phyloP scores from a whole-genome alignment of 2,329 filamentous ascomycete species.

The Aspergillus udagawae region DNA sequence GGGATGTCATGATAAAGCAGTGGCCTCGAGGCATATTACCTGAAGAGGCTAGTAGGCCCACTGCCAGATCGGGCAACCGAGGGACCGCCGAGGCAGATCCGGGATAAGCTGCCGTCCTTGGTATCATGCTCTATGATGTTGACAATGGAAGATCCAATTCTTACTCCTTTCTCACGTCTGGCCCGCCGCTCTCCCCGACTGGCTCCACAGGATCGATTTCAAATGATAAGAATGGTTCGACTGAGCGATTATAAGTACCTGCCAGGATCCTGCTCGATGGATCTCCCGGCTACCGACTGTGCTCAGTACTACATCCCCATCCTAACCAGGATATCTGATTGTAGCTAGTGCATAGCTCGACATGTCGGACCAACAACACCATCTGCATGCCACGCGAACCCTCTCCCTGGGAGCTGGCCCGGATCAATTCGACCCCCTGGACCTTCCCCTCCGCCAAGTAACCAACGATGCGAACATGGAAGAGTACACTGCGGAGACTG shows the following conservation, averaged over 20 bases:
- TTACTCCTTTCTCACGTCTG: not conserved
- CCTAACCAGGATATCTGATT: not conserved
- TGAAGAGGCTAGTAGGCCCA: constrained; percentile 7
- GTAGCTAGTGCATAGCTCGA: not conserved
- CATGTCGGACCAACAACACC: constrained; percentile 3
- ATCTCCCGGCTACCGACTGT: not conserved
- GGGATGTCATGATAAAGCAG: not conserved
- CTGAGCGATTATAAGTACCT: constrained; percentile 1
- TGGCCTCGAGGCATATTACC: constrained; percentile 19
- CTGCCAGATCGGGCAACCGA: constrained; percentile 17
- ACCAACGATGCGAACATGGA: constrained; percentile 57
- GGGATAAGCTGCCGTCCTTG: constrained; percentile 1
- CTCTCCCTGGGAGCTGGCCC: constrained; percentile 19
- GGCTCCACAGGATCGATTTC: not conserved
- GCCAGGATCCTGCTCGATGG: not conserved
- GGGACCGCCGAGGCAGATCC: not conserved
- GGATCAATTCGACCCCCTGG: constrained; percentile 41
- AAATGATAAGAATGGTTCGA: not conserved
- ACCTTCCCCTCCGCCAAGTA: constrained; percentile 65
- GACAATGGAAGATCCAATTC: not conserved
- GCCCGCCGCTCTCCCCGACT: not conserved
- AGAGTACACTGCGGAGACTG: constrained; percentile 64
- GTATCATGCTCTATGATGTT: not conserved
- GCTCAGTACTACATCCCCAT: not conserved
- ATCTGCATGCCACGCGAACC: constrained; percentile 19